These are phyloP conservation scores for Globisporangium iwayamae DNA, from an alignment of 352 stramenopile species.

Conservation along the genomic window DNA sequence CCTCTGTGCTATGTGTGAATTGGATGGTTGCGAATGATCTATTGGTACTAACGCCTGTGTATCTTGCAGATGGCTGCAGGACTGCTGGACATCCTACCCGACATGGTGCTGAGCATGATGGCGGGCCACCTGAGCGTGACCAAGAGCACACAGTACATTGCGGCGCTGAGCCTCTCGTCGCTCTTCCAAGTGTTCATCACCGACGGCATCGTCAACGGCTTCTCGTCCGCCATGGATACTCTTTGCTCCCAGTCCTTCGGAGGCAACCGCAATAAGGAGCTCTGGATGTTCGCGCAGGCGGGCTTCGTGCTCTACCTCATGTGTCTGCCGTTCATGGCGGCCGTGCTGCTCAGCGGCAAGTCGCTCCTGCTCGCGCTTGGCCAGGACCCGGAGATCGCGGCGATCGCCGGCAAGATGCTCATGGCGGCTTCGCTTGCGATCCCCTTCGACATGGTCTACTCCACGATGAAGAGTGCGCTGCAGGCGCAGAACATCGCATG, in stretches of 20 bases:
- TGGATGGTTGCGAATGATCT: background rate
- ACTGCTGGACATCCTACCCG: slow-evolving; percentile 36
- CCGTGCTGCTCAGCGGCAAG: slow-evolving; percentile 20
- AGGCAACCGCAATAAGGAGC: slow-evolving; percentile 25
- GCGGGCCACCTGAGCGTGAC: slow-evolving; percentile 23
- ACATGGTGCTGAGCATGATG: slow-evolving; percentile 37
- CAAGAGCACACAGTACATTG: slow-evolving; percentile 37
- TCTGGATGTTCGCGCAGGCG: slow-evolving; percentile 44
- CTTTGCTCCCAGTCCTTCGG: slow-evolving; percentile 38
- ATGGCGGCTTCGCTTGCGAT: slow-evolving; percentile 16
- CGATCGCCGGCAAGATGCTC: slow-evolving; percentile 24
- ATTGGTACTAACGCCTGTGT: background rate
- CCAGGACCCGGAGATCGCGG: slow-evolving; percentile 28
- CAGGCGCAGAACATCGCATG: slow-evolving; percentile 34
- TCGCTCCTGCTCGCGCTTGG: slow-evolving; percentile 27
- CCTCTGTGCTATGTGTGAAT: background rate
- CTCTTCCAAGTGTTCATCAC: slow-evolving; percentile 22
- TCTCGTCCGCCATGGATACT: slow-evolving; percentile 30
- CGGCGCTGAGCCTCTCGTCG: slow-evolving; percentile 18
- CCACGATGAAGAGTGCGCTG: slow-evolving; percentile 26
- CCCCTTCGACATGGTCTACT: slow-evolving; percentile 27
- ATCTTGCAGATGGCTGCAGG: slow-evolving; percentile 23
- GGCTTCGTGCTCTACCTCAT: slow-evolving; percentile 22
- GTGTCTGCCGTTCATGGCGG: slow-evolving; percentile 13
- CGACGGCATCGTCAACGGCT: slow-evolving; percentile 21